phyloP scores from a whole-genome alignment of 2,329 filamentous ascomycete genomes.

The Venturia pyrina region DNA sequence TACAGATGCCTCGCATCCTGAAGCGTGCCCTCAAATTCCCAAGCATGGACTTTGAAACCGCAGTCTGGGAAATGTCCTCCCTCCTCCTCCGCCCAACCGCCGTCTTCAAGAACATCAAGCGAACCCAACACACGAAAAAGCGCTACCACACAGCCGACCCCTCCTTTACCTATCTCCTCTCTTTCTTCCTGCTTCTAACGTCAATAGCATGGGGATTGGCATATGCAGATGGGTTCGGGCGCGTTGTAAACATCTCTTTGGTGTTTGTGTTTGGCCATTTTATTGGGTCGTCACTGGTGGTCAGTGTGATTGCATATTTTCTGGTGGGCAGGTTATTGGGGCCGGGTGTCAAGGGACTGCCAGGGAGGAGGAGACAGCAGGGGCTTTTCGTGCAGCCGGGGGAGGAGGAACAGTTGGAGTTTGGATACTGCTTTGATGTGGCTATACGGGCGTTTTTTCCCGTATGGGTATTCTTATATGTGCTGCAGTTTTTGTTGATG shows the following conservation, averaged over 20 bases:
- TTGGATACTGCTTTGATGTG: slow-evolving; percentile 63
- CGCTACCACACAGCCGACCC: slow-evolving; percentile 61
- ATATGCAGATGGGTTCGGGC: slow-evolving; percentile 35
- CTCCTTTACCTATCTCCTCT: slow-evolving; percentile 59
- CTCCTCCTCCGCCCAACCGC: slow-evolving; percentile 60
- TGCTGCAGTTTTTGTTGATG: slow-evolving; percentile 57
- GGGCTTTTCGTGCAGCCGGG: slow-evolving; percentile 50
- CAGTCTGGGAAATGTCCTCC: slow-evolving; percentile 62
- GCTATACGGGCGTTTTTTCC: slow-evolving; percentile 58
- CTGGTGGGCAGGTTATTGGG: slow-evolving; percentile 52
- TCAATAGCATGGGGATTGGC: slow-evolving; percentile 50
- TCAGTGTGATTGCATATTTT: slow-evolving; percentile 55
- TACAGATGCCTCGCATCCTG: slow-evolving; percentile 49
- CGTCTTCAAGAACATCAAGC: slow-evolving; percentile 61
- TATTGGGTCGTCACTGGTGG: slow-evolving; percentile 47
- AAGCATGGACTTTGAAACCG: slow-evolving; percentile 66
- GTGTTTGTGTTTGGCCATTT: slow-evolving; percentile 50
- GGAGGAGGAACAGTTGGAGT: slow-evolving; percentile 53
- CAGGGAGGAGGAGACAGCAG: slow-evolving; percentile 41
- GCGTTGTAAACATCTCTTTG: slow-evolving; percentile 34
- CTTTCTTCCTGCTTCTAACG: slow-evolving; percentile 49
- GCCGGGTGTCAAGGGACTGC: slow-evolving; percentile 42
- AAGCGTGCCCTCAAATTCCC: slow-evolving; percentile 62
- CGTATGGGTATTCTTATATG: slow-evolving; percentile 56
- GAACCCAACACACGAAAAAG: slow-evolving; percentile 58